These are phyloP conservation scores for Ascobolus immersus DNA, from an alignment of 495 filamentous ascomycete genomes.

Conservation along the genomic window DNA sequence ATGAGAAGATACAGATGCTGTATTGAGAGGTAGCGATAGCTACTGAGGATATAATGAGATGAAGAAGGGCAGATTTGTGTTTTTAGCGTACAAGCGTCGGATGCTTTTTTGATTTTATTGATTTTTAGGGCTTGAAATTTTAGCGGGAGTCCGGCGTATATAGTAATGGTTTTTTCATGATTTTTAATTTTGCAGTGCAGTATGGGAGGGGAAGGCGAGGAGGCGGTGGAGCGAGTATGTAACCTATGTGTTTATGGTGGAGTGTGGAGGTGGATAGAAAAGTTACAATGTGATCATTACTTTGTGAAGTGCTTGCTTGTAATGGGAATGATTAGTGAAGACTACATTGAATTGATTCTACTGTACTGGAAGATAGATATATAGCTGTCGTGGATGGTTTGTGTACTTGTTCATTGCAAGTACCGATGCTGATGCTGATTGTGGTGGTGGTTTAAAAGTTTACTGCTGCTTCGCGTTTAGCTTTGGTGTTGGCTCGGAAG, in stretches of 20 bases:
- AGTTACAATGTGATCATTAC: too few species aligned
- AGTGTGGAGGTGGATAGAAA: background rate
- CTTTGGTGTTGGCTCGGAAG: too few species aligned
- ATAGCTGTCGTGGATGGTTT: too few species aligned
- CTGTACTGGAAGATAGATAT: too few species aligned
- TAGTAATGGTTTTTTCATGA: background rate
- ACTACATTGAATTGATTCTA: too few species aligned
- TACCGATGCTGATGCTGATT: too few species aligned
- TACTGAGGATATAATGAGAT: slow-evolving; percentile 2
- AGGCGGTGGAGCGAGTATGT: background rate
- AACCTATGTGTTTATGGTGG: background rate
- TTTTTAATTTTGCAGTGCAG: background rate
- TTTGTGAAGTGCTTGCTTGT: background rate
- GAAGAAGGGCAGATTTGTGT: background rate
- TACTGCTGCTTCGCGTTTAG: too few species aligned
- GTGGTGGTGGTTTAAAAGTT: too few species aligned
- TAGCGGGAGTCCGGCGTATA: background rate
- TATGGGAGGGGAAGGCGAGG: background rate
- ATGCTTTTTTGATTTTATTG: background rate
- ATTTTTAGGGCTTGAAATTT: background rate
- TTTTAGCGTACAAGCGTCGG: too few species aligned
- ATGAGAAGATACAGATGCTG: too few species aligned
- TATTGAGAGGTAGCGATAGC: too few species aligned
- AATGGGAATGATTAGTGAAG: slow-evolving; percentile 1
- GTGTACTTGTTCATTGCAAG: too few species aligned